Evolutionary conservation across 371 early-diverging fungal genomes (phyloP), one percentile per base, ranked within the genome.

Genomic region (Encephalitozoon intestinalis): DNA sequence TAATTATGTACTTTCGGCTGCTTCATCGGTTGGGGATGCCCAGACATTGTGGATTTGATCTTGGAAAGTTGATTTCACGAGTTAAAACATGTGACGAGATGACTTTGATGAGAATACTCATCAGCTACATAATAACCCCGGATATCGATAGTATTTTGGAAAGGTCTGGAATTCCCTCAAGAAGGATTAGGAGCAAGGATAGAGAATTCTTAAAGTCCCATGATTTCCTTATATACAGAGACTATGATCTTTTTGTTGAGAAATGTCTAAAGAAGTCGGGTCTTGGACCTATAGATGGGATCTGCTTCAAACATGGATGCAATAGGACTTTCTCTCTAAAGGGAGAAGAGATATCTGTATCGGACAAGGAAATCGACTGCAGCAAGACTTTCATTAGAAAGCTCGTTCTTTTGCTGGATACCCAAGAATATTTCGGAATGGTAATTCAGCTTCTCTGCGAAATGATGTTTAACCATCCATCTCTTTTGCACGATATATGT

Each of bases 371-470:
- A 12, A 5, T n/a, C 15, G 58, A 58, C 4, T 5, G 1, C 2
- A 11, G 15, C 12, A n/a, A 58, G 34, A 7, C 7, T 15, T 58
- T 34, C 37, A 37, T 58, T 34, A 58, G 58, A 18, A 28, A 34
- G 58, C 58, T 58, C 34, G 37, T 58, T 58, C 30, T 58, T 34
- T 34, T 58, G 12, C 58, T 58, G n/a, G 58, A 58, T 28, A 18
- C 58, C 5, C 58, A 58, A 21, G 37, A 58, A 15, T 58, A 34
- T 5, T 28, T 58, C 15, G 21, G n/a, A 3, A 12, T 34, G 18
- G 58, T 18, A 5, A 31, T 58, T 11, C 58, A 58, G 12, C 37
- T 58, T 12, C 58, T 58, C 18, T 58, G 34, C 18, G 58, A 58
- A 21, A 58, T 34, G 15, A 31, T 58, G 58, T n/a, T 58, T 15